These are phyloP conservation scores for Paraphoma chrysanthemicola DNA, from an alignment of 2,329 filamentous ascomycete species.

Conservation along the genomic window DNA sequence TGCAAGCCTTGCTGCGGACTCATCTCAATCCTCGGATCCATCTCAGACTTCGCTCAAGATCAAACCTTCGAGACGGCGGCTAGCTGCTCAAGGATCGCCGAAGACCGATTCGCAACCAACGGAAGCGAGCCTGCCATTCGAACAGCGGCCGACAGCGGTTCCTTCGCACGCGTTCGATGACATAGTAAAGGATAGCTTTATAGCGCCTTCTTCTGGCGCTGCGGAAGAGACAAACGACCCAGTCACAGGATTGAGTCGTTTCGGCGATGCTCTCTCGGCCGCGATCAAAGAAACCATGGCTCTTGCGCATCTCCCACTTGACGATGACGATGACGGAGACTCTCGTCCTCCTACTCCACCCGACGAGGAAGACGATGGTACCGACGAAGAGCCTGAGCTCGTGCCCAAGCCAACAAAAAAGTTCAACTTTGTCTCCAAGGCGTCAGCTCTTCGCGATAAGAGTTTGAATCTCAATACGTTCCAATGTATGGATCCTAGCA, in stretches of 20 bases:
- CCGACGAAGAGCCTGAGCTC: slow-evolving; percentile 29
- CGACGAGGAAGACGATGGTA: slow-evolving; percentile 26
- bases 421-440: slow-evolving; percentile 8
- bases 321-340: slow-evolving; percentile 47
- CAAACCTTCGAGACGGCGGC: slow-evolving; percentile 56
- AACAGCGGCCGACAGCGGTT: slow-evolving; percentile 6
- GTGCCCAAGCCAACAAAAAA: slow-evolving; percentile 15
- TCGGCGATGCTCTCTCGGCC: slow-evolving; percentile 65
- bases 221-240: neutral
- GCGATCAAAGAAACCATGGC: slow-evolving; percentile 69
- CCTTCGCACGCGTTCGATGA: slow-evolving; percentile 16
- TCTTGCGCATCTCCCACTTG: slow-evolving; percentile 62
- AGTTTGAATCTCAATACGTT: slow-evolving; percentile 53
- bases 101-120: slow-evolving; percentile 46
- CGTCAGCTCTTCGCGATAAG: slow-evolving; percentile 17
- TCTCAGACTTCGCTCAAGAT: slow-evolving; percentile 55
- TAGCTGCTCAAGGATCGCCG: slow-evolving; percentile 43
- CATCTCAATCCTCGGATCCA: slow-evolving; percentile 8
- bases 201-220: slow-evolving; percentile 15
- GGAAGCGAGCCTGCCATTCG: slow-evolving; percentile 37
- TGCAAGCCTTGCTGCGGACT: slow-evolving; percentile 1
- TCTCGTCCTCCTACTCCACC: slow-evolving; percentile 33
- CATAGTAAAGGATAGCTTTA: slow-evolving; percentile 40
- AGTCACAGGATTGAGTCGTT: slow-evolving; percentile 1
- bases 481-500: slow-evolving; percentile 66